These are phyloP conservation scores for Malassezia psittaci DNA, from an alignment of 1,284 basidiomycete species.

Conservation along the genomic window DNA sequence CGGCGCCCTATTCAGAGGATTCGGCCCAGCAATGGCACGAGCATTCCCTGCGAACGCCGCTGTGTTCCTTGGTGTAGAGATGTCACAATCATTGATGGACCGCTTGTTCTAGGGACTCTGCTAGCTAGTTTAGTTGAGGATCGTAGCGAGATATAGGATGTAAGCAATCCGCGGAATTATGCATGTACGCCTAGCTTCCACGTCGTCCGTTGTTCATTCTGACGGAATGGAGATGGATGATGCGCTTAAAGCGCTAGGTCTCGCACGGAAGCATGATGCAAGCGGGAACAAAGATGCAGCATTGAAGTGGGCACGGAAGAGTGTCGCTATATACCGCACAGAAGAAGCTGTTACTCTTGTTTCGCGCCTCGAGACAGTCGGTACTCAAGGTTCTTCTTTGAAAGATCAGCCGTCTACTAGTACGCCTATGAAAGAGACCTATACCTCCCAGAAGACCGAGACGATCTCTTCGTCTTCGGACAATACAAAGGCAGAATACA, in stretches of 20 bases:
- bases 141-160: not conserved
- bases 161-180: conserved; percentile 1
- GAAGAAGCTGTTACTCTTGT: conserved; percentile 65
- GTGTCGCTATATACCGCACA: conserved; percentile 70
- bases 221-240: conserved; percentile 34
- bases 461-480: conserved; percentile 8
- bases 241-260: conserved; percentile 35
- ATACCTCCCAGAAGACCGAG: not conserved
- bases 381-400: conserved; percentile 46
- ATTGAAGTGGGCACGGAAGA: conserved; percentile 82
- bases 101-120: conserved; percentile 50
- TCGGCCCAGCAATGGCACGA: conserved; percentile 74
- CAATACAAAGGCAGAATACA: conserved; percentile 63
- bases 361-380: conserved; percentile 52
- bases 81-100: conserved; percentile 57
- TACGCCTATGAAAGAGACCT: not conserved
- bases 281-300: conserved; percentile 51
- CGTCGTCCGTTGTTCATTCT: not conserved
- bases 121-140: not conserved
- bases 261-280: conserved; percentile 39
- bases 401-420: conserved; percentile 27
- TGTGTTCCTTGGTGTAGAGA: conserved; percentile 80
- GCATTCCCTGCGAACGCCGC: conserved; percentile 78
- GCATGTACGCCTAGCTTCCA: conserved; percentile 4
- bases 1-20: conserved; percentile 85